Percentiles rank a stretch among this genome's conserved stretches.
Evolutionary conservation across 2,329 filamentous ascomycete species (phyloP).

Genomic region (Epicoccum sorghinum): DNA sequence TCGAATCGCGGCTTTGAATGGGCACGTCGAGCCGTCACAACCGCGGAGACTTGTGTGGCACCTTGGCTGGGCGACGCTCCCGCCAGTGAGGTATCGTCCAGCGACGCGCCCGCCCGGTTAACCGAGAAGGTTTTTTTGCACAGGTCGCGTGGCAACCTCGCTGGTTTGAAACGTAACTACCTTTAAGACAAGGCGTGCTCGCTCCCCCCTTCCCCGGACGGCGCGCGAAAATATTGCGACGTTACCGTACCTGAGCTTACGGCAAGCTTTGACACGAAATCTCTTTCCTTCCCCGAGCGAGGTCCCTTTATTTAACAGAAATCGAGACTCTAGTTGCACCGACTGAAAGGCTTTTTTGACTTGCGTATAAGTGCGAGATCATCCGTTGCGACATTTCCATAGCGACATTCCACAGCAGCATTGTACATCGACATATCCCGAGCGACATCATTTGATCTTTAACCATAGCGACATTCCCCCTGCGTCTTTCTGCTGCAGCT

Average conservation of each 20-base stretch:
- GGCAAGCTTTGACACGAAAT: slow-evolving; percentile 25
- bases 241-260: slow-evolving; percentile 3
- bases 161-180: slow-evolving; percentile 16
- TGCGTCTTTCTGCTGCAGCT: no score
- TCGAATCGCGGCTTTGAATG: slow-evolving; percentile 11
- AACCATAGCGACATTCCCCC: neutral
- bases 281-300: slow-evolving; percentile 14
- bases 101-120: neutral
- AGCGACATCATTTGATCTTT: neutral
- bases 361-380: slow-evolving; percentile 32
- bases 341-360: slow-evolving; percentile 17
- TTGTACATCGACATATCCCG: neutral
- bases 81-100: slow-evolving; percentile 10
- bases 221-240: slow-evolving; percentile 27
- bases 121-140: neutral
- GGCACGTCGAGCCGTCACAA: slow-evolving; percentile 20
- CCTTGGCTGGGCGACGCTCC: neutral
- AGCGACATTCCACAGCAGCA: slow-evolving; percentile 14
- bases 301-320: slow-evolving; percentile 8
- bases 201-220: slow-evolving; percentile 12
- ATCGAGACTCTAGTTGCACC: slow-evolving; percentile 15
- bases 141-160: neutral
- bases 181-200: slow-evolving; percentile 26
- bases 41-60: slow-evolving; percentile 1
- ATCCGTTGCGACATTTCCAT: slow-evolving; percentile 7